A percentile compares a stretch with the other conserved stretches of the same genome.
Conservation (phyloP, 169 alveolate species). For the Cryptosporidium felis region DNA sequence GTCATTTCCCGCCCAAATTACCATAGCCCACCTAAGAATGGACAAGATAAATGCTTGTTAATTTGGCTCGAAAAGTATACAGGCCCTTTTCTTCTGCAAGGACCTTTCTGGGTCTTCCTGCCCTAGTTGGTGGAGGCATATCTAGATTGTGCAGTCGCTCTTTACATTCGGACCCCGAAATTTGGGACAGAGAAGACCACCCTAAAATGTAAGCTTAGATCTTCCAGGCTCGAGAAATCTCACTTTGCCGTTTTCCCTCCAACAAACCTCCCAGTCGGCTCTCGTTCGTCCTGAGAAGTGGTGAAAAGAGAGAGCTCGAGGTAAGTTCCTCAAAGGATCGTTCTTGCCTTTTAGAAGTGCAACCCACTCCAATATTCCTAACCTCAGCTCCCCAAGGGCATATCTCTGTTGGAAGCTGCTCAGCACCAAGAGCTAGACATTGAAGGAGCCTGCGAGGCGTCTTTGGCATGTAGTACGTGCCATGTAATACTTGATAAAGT, state of each 20-base stretch:
- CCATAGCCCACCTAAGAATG: too few relatives aligned
- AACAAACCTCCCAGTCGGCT: not conserved
- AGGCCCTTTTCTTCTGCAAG: constrained; percentile 3
- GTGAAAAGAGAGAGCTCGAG: constrained; percentile 7
- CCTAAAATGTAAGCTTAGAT: constrained; percentile 32
- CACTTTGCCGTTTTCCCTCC: not conserved
- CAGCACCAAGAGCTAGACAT: constrained; percentile 70
- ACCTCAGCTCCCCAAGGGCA: constrained; percentile 5
- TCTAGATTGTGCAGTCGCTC: not conserved
- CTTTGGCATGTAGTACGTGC: constrained; percentile 96
- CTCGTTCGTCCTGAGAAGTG: constrained; percentile 44
- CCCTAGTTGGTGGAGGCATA: not conserved
- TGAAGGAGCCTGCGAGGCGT: constrained; percentile 96
- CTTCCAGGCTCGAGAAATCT: not conserved
- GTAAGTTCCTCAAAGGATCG: constrained; percentile 23
- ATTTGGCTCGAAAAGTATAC: not conserved
- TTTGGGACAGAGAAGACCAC: constrained; percentile 8
- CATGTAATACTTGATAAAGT: constrained; percentile 91
- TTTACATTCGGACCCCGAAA: constrained; percentile 26
- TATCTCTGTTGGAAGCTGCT: constrained; percentile 69
- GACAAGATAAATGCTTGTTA: not conserved
- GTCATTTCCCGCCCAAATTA: too few relatives aligned
- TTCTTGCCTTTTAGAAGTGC: not conserved
- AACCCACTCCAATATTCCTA: not conserved
- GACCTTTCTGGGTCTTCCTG: not conserved